phyloP scores from a whole-genome alignment of 345 rosid species.

The Populus pruinosa region DNA sequence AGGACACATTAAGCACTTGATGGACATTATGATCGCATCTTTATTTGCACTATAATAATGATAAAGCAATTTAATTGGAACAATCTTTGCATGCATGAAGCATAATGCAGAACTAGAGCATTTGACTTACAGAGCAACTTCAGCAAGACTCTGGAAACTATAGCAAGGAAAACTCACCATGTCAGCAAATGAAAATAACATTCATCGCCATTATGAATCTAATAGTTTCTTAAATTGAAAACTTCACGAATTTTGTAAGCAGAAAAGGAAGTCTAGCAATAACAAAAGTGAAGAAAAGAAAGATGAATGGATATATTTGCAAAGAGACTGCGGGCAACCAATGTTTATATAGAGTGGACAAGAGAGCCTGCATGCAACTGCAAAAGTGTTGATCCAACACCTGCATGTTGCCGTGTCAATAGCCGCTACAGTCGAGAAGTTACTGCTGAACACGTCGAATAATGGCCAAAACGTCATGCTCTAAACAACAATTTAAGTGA shows the following conservation, averaged over 20 bases:
- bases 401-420: background rate
- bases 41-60: background rate
- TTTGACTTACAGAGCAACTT: background rate
- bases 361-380: conserved; percentile 6
- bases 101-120: background rate
- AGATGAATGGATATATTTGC: background rate
- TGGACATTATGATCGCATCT: background rate
- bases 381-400: background rate
- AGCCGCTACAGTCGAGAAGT: background rate
- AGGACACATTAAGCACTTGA: background rate
- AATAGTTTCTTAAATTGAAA: background rate
- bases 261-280: background rate
- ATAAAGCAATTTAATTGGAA: background rate
- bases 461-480: background rate
- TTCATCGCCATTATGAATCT: background rate
- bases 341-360: background rate
- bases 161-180: background rate
- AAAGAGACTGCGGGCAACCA: background rate
- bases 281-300: background rate
- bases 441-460: background rate
- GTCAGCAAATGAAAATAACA: background rate
- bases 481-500: background rate
- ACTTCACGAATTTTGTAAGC: background rate
- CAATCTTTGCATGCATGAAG: background rate
- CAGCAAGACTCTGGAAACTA: background rate